Percentiles rank a stretch among this genome's conserved stretches.
These are phyloP conservation scores for Dryadomyces sulphureus DNA, from an alignment of 2,329 filamentous ascomycete genomes.

Conservation along the genomic window DNA sequence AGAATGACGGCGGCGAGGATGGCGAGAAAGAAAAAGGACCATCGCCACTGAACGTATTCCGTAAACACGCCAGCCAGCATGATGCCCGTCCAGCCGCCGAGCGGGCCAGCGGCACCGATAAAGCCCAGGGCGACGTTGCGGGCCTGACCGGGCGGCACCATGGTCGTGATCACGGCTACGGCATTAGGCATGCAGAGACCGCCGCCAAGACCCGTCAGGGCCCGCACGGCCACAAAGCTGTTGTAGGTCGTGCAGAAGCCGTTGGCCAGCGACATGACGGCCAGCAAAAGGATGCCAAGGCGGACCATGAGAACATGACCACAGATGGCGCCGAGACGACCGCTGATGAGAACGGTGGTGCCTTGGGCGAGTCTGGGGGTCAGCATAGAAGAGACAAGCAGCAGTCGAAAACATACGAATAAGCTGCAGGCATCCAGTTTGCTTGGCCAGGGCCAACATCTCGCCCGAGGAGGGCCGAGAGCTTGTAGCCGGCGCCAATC, in stretches of 20 bases:
- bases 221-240: slow-evolving; percentile 27
- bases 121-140: slow-evolving; percentile 29
- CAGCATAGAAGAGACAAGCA: too few species aligned
- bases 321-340: slow-evolving; percentile 35
- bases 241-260: slow-evolving; percentile 27
- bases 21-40: slow-evolving; percentile 19
- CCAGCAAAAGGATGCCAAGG: slow-evolving; percentile 25
- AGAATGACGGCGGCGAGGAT: slow-evolving; percentile 9
- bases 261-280: slow-evolving; percentile 27
- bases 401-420: slow-evolving; percentile 16
- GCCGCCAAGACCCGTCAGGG: slow-evolving; percentile 33
- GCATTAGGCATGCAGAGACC: slow-evolving; percentile 36
- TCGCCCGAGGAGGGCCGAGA: slow-evolving; percentile 15
- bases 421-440: slow-evolving; percentile 25
- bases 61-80: slow-evolving; percentile 24
- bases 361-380: slow-evolving; percentile 29
- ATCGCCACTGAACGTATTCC: slow-evolving; percentile 20
- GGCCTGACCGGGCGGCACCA: slow-evolving; percentile 31
- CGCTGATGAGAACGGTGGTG: slow-evolving; percentile 35
- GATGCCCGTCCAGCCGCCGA: slow-evolving; percentile 27
- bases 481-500: slow-evolving; percentile 15
- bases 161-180: slow-evolving; percentile 31
- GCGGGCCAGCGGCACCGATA: slow-evolving; percentile 30
- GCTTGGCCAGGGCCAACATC: slow-evolving; percentile 17
- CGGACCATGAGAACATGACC: slow-evolving; percentile 34